Conservation (phyloP, 768 basidiomycete genomes). For the Leccinellum albellum region DNA sequence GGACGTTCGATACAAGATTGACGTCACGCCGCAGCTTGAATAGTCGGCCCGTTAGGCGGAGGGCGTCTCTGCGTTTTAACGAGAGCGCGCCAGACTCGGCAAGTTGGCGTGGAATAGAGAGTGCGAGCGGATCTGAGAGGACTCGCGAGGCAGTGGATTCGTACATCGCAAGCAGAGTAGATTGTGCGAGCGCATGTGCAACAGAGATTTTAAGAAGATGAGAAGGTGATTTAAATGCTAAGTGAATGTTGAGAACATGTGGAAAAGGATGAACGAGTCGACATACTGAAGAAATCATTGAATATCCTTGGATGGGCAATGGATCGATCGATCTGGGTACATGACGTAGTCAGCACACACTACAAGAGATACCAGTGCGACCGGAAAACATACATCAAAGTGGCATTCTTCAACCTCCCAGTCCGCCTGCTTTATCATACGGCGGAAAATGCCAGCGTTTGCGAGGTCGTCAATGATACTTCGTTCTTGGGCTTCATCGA, state of each 20-base stretch:
- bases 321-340: slow-evolving; percentile 67
- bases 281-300: slow-evolving; percentile 93
- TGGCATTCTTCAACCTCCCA: slow-evolving; percentile 97
- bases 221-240: slow-evolving; percentile 89
- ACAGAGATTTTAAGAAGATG: slow-evolving; percentile 91
- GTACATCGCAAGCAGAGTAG: slow-evolving; percentile 85
- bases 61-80: slow-evolving; percentile 74
- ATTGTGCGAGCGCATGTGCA: slow-evolving; percentile 91
- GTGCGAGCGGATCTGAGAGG: slow-evolving; percentile 70
- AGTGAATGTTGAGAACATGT: not conserved
- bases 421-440: slow-evolving; percentile 57
- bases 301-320: slow-evolving; percentile 89
- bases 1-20: slow-evolving; percentile 87
- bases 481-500: slow-evolving; percentile 73
- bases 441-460: slow-evolving; percentile 62
- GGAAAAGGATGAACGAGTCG: not conserved
- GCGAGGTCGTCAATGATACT: slow-evolving; percentile 82
- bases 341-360: not conserved
- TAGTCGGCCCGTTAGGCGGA: slow-evolving; percentile 79
- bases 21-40: slow-evolving; percentile 89
- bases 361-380: too few species aligned
- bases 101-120: slow-evolving; percentile 81
- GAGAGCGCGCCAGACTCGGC: slow-evolving; percentile 73
- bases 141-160: slow-evolving; percentile 76
- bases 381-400: slow-evolving; percentile 52